Conservation (phyloP, 139 green algal species). For the Auxenochlorella pyrenoidosa region DNA sequence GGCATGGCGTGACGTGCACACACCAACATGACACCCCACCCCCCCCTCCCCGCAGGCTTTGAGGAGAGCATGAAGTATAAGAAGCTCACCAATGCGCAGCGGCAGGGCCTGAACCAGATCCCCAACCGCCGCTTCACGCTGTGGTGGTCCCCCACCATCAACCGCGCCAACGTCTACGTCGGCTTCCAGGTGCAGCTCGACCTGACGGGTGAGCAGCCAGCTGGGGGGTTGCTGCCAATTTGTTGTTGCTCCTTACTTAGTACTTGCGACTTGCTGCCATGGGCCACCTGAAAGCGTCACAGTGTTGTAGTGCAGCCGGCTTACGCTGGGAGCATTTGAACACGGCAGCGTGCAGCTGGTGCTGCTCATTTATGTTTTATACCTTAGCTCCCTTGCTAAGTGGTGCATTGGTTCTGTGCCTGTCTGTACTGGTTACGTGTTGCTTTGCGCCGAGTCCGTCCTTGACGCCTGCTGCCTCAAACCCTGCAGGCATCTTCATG, state of each 20-base stretch:
- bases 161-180: slow-evolving; percentile 99
- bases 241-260: no score
- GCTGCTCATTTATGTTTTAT: no score
- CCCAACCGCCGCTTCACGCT: slow-evolving; percentile 99
- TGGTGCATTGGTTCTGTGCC: no score
- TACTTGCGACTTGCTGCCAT: no score
- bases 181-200: slow-evolving; percentile 99
- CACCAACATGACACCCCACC: background rate
- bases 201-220: slow-evolving; percentile 86
- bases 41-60: slow-evolving; percentile 59
- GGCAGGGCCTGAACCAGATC: slow-evolving; percentile 98
- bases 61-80: slow-evolving; percentile 99
- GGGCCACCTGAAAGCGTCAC: no score
- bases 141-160: slow-evolving; percentile 99
- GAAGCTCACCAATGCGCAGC: slow-evolving; percentile 99
- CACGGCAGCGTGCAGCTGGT: background rate
- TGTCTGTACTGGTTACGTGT: no score
- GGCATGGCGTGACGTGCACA: no score
- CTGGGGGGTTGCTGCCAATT: no score
- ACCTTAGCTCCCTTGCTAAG: no score
- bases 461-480: background rate
- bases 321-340: no score
- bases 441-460: no score
- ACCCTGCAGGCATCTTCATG: slow-evolving; percentile 96
- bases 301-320: no score